Evolutionary conservation across 495 filamentous ascomycete genomes (phyloP).

Genomic region (Aspergillus saccharolyticus): DNA sequence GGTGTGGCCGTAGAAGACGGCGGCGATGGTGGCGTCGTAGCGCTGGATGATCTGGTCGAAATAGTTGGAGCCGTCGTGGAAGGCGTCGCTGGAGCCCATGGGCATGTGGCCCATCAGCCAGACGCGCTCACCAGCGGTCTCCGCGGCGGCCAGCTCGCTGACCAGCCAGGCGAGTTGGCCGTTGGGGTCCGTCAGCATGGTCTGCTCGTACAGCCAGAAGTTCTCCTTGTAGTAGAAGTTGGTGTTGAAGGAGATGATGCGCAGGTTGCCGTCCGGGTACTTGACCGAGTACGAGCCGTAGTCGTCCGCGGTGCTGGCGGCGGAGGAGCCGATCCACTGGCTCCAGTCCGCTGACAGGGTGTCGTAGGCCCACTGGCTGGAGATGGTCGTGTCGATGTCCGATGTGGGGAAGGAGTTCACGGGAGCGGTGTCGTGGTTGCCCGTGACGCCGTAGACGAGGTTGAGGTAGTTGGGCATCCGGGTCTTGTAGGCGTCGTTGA

Average conservation of each 20-base stretch:
- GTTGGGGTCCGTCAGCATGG: slow-evolving; percentile 44
- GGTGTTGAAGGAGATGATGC: slow-evolving; percentile 50
- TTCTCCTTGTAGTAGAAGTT: slow-evolving; percentile 46
- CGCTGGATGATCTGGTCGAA: slow-evolving; percentile 55
- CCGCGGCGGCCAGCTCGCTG: slow-evolving; percentile 47
- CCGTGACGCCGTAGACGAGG: slow-evolving; percentile 10
- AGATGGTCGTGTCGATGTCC: slow-evolving; percentile 46
- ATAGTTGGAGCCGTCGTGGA: slow-evolving; percentile 41
- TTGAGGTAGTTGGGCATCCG: slow-evolving; percentile 2
- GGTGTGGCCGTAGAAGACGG: slow-evolving; percentile 54
- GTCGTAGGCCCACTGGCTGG: slow-evolving; percentile 54
- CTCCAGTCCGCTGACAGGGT: slow-evolving; percentile 49
- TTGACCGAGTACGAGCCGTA: slow-evolving; percentile 50
- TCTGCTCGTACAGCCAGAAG: slow-evolving; percentile 43
- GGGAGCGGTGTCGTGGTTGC: slow-evolving; percentile 55
- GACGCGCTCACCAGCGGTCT: slow-evolving; percentile 46
- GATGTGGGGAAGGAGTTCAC: slow-evolving; percentile 47
- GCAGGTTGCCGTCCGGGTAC: slow-evolving; percentile 40
- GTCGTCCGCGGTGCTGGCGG: slow-evolving; percentile 42
- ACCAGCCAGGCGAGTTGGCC: slow-evolving; percentile 49
- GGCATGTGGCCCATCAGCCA: slow-evolving; percentile 54
- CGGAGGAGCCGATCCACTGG: slow-evolving; percentile 43
- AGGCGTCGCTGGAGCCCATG: slow-evolving; percentile 34
- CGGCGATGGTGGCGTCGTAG: slow-evolving; percentile 52
- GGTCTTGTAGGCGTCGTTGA: not conserved